Conservation (phyloP, 2,329 filamentous ascomycete genomes). For the Ceratocystis destructans region DNA sequence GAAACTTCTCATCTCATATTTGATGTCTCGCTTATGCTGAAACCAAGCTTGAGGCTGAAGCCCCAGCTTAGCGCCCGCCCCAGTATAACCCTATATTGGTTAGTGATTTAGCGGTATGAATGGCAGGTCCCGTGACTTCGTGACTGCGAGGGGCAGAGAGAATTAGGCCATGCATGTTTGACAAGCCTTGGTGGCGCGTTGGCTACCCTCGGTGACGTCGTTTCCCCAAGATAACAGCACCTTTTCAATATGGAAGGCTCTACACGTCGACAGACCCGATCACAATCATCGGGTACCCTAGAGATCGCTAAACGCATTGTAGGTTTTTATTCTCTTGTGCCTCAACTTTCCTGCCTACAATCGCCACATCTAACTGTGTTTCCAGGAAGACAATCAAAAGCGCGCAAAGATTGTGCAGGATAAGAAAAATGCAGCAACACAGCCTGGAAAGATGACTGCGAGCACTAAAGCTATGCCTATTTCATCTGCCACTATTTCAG, state of each 20-base stretch:
- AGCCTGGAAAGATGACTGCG: background rate
- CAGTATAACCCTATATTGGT: background rate
- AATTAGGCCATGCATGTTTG: background rate
- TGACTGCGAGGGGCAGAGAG: background rate
- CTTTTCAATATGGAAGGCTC: slow-evolving; percentile 7
- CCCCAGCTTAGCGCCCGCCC: background rate
- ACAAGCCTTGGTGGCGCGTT: background rate
- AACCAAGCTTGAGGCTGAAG: background rate
- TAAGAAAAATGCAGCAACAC: slow-evolving; percentile 44
- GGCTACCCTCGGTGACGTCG: background rate
- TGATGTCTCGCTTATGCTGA: slow-evolving; percentile 3
- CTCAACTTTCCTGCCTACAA: slow-evolving; percentile 14
- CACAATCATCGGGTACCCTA: slow-evolving; percentile 29
- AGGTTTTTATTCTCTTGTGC: slow-evolving; percentile 22
- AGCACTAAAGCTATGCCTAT: background rate
- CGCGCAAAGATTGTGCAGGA: slow-evolving; percentile 77
- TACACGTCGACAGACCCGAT: slow-evolving; percentile 5
- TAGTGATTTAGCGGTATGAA: no score
- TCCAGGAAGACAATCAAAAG: slow-evolving; percentile 71
- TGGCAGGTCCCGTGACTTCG: slow-evolving; percentile 10
- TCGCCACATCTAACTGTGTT: background rate
- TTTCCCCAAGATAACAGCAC: background rate
- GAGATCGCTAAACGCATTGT: slow-evolving; percentile 44
- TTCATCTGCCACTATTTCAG: background rate
- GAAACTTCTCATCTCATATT: slow-evolving; percentile 9